A percentile compares a stretch with the other conserved stretches of the same genome.
Conservation (phyloP, 352 stramenopile species). For the Pythium biforme region DNA sequence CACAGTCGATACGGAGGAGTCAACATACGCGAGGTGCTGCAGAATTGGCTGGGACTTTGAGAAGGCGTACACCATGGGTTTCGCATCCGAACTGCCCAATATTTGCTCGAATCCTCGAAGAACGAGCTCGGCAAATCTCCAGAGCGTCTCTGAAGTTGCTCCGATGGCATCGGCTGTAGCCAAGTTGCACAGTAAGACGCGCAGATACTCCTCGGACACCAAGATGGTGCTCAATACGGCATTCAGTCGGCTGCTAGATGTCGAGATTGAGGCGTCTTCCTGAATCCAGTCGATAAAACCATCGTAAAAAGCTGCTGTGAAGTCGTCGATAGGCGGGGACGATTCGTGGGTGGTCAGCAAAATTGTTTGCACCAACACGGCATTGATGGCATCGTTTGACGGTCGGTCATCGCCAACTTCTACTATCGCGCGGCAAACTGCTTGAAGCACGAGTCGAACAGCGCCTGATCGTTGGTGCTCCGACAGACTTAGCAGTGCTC, state of each 20-base stretch:
- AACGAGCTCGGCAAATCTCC: slow-evolving; percentile 8
- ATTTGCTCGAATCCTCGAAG: slow-evolving; percentile 1
- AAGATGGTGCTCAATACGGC: background rate
- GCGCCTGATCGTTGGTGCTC: slow-evolving; percentile 3
- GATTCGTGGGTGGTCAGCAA: background rate
- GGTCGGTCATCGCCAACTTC: background rate
- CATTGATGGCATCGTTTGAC: background rate
- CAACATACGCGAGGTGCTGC: slow-evolving; percentile 15
- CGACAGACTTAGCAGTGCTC: background rate
- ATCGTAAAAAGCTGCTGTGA: background rate
- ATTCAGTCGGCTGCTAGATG: background rate
- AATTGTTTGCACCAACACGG: slow-evolving; percentile 14
- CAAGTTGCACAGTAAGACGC: background rate
- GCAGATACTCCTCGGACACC: background rate
- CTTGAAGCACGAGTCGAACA: background rate
- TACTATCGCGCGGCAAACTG: background rate
- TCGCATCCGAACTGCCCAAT: background rate
- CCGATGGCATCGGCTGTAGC: background rate
- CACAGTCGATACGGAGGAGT: background rate
- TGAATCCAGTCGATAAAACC: slow-evolving; percentile 10
- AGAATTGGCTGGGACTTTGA: slow-evolving; percentile 2
- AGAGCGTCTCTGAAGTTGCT: background rate
- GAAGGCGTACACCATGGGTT: background rate
- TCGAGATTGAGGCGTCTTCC: background rate
- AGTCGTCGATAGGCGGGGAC: background rate